Conservation (phyloP, 129 eudicot genomes). For the Arctium minus region DNA sequence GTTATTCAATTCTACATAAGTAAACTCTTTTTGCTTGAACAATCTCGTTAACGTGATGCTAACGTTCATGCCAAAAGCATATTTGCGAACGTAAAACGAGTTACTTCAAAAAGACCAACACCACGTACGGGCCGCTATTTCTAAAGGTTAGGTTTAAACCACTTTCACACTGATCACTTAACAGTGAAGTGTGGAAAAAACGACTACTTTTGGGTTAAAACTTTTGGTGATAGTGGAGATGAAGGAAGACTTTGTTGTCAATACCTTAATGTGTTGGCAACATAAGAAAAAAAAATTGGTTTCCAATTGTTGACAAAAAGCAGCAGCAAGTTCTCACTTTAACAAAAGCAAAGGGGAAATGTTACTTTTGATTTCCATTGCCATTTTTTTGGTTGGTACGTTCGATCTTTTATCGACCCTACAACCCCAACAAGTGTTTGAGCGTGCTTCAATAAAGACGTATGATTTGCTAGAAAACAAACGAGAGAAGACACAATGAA, state of each 20-base stretch:
- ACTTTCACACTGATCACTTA: neutral
- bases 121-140: neutral
- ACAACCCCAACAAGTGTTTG: slow-evolving; percentile 17
- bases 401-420: slow-evolving; percentile 34
- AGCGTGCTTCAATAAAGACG: slow-evolving; percentile 34
- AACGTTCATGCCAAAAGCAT: neutral
- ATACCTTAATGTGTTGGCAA: slow-evolving; percentile 19
- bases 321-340: slow-evolving; percentile 24
- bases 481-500: slow-evolving; percentile 21
- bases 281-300: slow-evolving; percentile 19
- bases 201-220: neutral
- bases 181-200: neutral
- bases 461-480: slow-evolving; percentile 5
- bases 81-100: neutral
- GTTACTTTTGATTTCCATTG: slow-evolving; percentile 25
- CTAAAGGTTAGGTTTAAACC: slow-evolving; percentile 18
- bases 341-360: slow-evolving; percentile 21
- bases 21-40: neutral
- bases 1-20: neutral
- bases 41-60: neutral
- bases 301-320: slow-evolving; percentile 23
- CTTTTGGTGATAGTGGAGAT: slow-evolving; percentile 9
- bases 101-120: neutral
- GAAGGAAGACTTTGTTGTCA: slow-evolving; percentile 18
- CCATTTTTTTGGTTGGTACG: slow-evolving; percentile 27